Percentiles rank a stretch among this genome's conserved stretches.
Conservation (phyloP, 1,284 basidiomycete species). For the Athelia psychrophila region DNA sequence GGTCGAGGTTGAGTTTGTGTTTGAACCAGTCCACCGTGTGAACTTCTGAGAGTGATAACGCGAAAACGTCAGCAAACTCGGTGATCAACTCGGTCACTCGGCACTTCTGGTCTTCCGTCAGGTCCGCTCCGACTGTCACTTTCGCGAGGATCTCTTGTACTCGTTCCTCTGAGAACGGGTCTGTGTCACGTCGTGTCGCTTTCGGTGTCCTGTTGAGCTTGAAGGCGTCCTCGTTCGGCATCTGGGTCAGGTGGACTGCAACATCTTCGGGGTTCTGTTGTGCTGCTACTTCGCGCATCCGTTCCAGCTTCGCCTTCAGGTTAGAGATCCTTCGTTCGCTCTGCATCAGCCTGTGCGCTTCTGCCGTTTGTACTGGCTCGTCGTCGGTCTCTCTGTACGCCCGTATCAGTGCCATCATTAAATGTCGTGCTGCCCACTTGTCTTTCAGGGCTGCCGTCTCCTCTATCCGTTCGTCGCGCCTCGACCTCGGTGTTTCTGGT, state of each 20-base stretch:
- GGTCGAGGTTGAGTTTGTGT: conserved; percentile 10
- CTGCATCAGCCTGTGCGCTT: no score
- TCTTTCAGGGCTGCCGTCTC: background rate
- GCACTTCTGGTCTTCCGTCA: conserved; percentile 8
- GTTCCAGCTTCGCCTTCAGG: no score
- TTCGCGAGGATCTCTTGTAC: conserved; percentile 8
- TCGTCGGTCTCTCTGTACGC: no score
- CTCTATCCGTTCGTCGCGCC: no score
- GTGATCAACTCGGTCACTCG: conserved; percentile 4
- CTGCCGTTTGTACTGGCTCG: background rate
- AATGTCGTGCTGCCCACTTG: background rate
- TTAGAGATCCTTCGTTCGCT: no score
- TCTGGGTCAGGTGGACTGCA: background rate
- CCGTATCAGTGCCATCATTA: no score
- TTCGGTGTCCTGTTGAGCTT: background rate
- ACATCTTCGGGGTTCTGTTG: background rate
- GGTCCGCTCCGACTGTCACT: conserved; percentile 11
- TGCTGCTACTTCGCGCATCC: background rate
- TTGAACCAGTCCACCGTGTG: conserved; percentile 7
- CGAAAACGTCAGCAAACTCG: conserved; percentile 13
- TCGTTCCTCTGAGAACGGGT: background rate
- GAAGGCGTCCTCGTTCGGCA: background rate
- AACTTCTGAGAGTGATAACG: conserved; percentile 11
- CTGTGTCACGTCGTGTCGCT: background rate
- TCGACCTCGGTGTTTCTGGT: no score